Percentiles rank a stretch among this genome's conserved stretches.
Evolutionary conservation across 179 eudicot species (phyloP).

Genomic region (Silene vulgaris): DNA sequence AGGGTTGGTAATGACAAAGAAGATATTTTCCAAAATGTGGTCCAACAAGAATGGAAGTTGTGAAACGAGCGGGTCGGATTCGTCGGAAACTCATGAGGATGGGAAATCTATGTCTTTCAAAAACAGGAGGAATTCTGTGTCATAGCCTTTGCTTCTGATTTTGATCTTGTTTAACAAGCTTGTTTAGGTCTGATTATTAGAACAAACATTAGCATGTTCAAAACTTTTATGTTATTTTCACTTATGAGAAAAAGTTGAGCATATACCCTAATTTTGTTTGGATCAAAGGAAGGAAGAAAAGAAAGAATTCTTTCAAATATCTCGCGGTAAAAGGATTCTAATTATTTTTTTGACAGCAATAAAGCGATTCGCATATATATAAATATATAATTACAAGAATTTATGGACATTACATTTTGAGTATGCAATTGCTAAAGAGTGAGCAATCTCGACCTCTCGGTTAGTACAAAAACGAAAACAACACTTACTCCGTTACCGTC

Average conservation of each 20-base stretch:
- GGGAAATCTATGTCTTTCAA: conserved; percentile 49
- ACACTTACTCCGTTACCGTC: too few relatives aligned
- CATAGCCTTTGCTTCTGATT: conserved; percentile 32
- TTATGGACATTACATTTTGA: too few relatives aligned
- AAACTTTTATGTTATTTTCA: conserved; percentile 3
- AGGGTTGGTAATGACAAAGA: conserved; percentile 61
- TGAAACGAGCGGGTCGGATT: conserved; percentile 81
- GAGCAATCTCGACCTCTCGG: too few relatives aligned
- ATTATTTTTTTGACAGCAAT: too few relatives aligned
- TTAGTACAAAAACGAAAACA: too few relatives aligned
- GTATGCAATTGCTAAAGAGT: too few relatives aligned
- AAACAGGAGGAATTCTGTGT: conserved; percentile 58
- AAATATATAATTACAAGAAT: too few relatives aligned
- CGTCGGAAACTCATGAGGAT: conserved; percentile 66
- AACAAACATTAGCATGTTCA: not conserved
- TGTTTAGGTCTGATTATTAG: conserved; percentile 9
- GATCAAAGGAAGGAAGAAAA: not conserved
- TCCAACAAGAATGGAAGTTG: conserved; percentile 43
- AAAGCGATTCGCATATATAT: too few relatives aligned
- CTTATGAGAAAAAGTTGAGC: not conserved
- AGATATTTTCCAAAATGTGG: conserved; percentile 68
- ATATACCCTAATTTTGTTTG: not conserved
- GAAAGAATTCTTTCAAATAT: not conserved
- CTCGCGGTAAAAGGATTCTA: not conserved
- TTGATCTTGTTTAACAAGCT: not conserved